Evolutionary conservation across 2,329 filamentous ascomycete species (phyloP).

Genomic region (Trichoderma arundinaceum): DNA sequence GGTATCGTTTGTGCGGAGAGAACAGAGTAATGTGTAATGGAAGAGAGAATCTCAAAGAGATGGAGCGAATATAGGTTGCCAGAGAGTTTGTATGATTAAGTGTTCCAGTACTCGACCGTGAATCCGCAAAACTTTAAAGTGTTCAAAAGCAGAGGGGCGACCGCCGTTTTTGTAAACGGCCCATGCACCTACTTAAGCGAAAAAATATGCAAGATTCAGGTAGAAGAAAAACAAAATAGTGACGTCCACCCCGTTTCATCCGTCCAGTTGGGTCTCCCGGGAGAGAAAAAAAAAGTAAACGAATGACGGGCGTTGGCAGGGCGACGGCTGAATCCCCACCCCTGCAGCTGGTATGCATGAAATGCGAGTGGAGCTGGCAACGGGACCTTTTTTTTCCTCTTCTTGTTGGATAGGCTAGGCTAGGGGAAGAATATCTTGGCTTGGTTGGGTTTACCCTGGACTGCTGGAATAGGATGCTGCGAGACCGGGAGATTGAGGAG

Average conservation of each 20-base stretch:
- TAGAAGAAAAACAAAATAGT: neutral
- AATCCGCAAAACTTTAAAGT: neutral
- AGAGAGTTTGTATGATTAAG: no score
- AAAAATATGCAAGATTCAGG: neutral
- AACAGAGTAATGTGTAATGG: neutral
- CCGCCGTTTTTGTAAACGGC: slow-evolving; percentile 19
- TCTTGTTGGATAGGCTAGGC: neutral
- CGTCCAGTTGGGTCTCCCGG: neutral
- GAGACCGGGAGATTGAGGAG: neutral
- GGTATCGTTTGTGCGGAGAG: slow-evolving; percentile 36
- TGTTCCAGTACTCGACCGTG: no score
- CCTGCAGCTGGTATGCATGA: slow-evolving; percentile 15
- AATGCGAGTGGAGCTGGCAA: slow-evolving; percentile 25
- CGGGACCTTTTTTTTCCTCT: neutral
- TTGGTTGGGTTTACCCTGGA: slow-evolving; percentile 4
- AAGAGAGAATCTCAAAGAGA: neutral
- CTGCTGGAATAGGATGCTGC: neutral
- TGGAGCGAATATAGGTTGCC: no score
- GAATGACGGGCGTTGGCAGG: slow-evolving; percentile 26
- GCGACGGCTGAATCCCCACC: neutral
- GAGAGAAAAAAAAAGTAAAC: slow-evolving; percentile 25
- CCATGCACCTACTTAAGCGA: neutral
- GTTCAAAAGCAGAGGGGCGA: neutral
- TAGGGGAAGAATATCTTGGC: neutral
- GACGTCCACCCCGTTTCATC: slow-evolving; percentile 16